Evolutionary conservation across 371 early-diverging fungal genomes (phyloP).

Genomic region (Apophysomyces elegans): DNA sequence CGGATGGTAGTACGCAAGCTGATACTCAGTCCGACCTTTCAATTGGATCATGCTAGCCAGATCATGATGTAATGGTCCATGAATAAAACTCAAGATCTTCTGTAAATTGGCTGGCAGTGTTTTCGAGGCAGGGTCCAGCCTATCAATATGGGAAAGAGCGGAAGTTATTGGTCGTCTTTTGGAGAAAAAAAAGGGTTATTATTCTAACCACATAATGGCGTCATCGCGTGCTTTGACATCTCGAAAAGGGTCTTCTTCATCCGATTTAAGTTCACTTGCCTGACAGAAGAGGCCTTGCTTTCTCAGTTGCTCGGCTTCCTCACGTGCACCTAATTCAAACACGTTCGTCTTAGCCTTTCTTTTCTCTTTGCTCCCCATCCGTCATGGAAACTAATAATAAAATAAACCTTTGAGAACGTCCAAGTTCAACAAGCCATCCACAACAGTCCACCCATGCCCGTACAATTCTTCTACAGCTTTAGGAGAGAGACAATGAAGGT

Average conservation of each 20-base stretch:
- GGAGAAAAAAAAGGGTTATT: slow-evolving; percentile 14
- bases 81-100: slow-evolving; percentile 37
- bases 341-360: too few species aligned
- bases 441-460: slow-evolving; percentile 54
- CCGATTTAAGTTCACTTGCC: slow-evolving; percentile 34
- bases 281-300: slow-evolving; percentile 30
- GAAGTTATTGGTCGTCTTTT: too few species aligned
- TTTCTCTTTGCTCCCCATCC: not conserved
- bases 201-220: slow-evolving; percentile 56
- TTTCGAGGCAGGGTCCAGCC: slow-evolving; percentile 28
- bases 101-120: slow-evolving; percentile 30
- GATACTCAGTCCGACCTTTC: slow-evolving; percentile 61
- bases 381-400: not conserved
- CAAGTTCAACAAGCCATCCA: slow-evolving; percentile 55
- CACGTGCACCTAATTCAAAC: slow-evolving; percentile 29
- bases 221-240: slow-evolving; percentile 67
- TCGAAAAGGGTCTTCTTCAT: slow-evolving; percentile 61
- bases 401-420: slow-evolving; percentile 37
- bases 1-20: slow-evolving; percentile 64
- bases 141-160: not conserved
- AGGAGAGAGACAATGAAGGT: slow-evolving; percentile 31
- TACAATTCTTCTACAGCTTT: slow-evolving; percentile 53
- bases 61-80: slow-evolving; percentile 52
- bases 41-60: slow-evolving; percentile 52
- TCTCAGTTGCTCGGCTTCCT: slow-evolving; percentile 34